Conservation (phyloP, 1,284 basidiomycete species). For the Moesziomyces sp. region DNA sequence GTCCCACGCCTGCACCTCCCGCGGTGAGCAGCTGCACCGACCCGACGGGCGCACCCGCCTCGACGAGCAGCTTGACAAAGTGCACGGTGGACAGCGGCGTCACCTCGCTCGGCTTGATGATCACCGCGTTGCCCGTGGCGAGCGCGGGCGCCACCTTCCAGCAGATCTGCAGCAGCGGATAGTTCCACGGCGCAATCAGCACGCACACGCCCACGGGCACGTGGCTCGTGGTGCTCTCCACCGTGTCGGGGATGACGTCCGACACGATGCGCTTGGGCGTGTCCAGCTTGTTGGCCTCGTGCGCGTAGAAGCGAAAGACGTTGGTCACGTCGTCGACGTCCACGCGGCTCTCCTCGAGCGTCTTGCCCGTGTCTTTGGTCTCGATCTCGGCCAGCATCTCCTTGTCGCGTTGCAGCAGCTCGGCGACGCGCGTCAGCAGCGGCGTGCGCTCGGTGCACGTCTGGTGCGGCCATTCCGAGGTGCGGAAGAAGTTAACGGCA, state of each 20-base stretch:
- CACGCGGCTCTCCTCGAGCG: slow-evolving; percentile 59
- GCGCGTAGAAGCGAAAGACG: slow-evolving; percentile 66
- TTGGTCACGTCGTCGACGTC: slow-evolving; percentile 67
- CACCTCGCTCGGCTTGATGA: slow-evolving; percentile 68
- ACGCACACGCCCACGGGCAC: slow-evolving; percentile 67
- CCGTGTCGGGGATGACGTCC: slow-evolving; percentile 59
- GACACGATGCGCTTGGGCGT: slow-evolving; percentile 52
- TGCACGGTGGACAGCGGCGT: slow-evolving; percentile 66
- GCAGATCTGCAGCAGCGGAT: slow-evolving; percentile 65
- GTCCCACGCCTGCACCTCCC: slow-evolving; percentile 60
- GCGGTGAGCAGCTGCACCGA: slow-evolving; percentile 65
- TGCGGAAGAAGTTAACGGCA: slow-evolving; percentile 56
- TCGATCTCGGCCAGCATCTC: slow-evolving; percentile 60
- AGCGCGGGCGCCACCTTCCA: slow-evolving; percentile 67
- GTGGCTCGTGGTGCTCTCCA: slow-evolving; percentile 54
- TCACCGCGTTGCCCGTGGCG: slow-evolving; percentile 63
- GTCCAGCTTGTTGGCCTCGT: slow-evolving; percentile 64
- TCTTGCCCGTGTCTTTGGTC: slow-evolving; percentile 66
- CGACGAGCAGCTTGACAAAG: slow-evolving; percentile 60
- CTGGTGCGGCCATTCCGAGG: slow-evolving; percentile 54
- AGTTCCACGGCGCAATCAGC: slow-evolving; percentile 67
- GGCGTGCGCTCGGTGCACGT: slow-evolving; percentile 47
- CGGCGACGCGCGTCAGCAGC: slow-evolving; percentile 55
- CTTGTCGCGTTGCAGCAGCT: slow-evolving; percentile 62
- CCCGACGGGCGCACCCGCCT: slow-evolving; percentile 60